Percentiles rank a stretch among this genome's conserved stretches.
Conservation (phyloP, 164 flowering plant genomes). For the Warburgia ugandensis region DNA sequence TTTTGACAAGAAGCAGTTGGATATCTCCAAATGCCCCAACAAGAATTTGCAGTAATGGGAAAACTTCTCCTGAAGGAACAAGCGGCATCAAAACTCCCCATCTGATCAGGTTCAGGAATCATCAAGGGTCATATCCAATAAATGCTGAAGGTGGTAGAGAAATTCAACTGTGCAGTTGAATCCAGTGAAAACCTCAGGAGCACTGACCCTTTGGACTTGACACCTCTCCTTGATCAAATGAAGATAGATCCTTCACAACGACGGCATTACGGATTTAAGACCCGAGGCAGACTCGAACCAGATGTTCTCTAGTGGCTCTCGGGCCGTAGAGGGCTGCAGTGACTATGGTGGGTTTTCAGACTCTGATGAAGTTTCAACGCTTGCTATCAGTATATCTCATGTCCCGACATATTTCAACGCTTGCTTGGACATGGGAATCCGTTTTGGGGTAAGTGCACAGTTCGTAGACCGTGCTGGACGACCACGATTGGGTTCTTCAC, state of each 20-base stretch:
- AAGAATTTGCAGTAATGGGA: conserved; percentile 48
- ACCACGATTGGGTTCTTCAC: conserved; percentile 68
- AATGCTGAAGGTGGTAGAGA: conserved; percentile 6
- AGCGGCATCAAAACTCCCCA: conserved; percentile 13
- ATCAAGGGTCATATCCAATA: conserved; percentile 16
- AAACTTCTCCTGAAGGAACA: conserved; percentile 23
- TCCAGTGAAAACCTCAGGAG: conserved; percentile 7
- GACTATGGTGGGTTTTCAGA: conserved; percentile 38
- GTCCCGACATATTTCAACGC: conserved; percentile 38
- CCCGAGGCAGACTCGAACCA: conserved; percentile 19
- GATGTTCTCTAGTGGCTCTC: conserved; percentile 9
- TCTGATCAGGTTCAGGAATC: conserved; percentile 19
- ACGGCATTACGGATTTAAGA: conserved; percentile 31
- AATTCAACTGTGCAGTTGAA: conserved; percentile 14
- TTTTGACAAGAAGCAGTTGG: conserved; percentile 42
- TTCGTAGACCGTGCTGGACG: conserved; percentile 68
- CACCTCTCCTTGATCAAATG: conserved; percentile 31
- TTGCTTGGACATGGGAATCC: conserved; percentile 45
- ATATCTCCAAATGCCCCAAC: conserved; percentile 57
- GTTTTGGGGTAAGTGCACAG: conserved; percentile 67
- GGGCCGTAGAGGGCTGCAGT: conserved; percentile 27
- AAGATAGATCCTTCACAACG: conserved; percentile 22
- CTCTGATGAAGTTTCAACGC: conserved; percentile 48
- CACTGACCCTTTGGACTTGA: conserved; percentile 49
- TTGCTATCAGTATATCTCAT: conserved; percentile 41